Evolutionary conservation across 2,329 filamentous ascomycete genomes (phyloP).

Genomic region (Dactylellina leptospora): DNA sequence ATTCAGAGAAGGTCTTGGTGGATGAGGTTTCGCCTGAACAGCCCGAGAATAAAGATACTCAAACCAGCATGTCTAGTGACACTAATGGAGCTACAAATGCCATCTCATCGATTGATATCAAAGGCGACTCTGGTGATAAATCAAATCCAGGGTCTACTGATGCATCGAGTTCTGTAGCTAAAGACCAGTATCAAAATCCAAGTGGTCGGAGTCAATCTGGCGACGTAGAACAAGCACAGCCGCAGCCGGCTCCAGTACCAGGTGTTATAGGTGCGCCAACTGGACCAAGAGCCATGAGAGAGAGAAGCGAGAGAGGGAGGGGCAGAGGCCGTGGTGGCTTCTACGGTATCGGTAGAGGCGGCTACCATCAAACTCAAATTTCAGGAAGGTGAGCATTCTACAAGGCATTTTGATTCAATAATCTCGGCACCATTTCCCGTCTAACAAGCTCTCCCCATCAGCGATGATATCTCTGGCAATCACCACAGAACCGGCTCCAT

Average conservation of each 20-base stretch:
- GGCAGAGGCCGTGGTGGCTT: constrained; percentile 47
- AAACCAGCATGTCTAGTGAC: constrained; percentile 49
- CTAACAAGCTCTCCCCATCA: constrained; percentile 13
- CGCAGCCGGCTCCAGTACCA: constrained; percentile 66
- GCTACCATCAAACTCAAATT: constrained; percentile 49
- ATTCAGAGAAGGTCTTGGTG: constrained; percentile 44
- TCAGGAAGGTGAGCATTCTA: constrained; percentile 36
- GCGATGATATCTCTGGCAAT: constrained; percentile 28
- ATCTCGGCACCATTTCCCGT: too few relatives aligned
- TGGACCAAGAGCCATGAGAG: constrained; percentile 92
- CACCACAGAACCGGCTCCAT: constrained; percentile 44
- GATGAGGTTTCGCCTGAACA: constrained; percentile 36
- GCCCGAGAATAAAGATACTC: constrained; percentile 38
- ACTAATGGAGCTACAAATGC: constrained; percentile 53
- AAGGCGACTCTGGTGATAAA: constrained; percentile 25
- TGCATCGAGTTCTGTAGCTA: constrained; percentile 52
- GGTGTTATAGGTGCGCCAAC: constrained; percentile 78
- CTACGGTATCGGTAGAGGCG: constrained; percentile 53
- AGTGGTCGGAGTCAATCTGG: constrained; percentile 56
- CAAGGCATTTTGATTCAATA: not conserved
- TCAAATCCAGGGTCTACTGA: constrained; percentile 34
- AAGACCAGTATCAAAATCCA: constrained; percentile 57
- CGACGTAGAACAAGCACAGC: constrained; percentile 53
- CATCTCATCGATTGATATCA: constrained; percentile 52
- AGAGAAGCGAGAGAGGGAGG: constrained; percentile 65